These are phyloP conservation scores for Globisporangium ultimum DNA, from an alignment of 352 stramenopile species.

Conservation along the genomic window DNA sequence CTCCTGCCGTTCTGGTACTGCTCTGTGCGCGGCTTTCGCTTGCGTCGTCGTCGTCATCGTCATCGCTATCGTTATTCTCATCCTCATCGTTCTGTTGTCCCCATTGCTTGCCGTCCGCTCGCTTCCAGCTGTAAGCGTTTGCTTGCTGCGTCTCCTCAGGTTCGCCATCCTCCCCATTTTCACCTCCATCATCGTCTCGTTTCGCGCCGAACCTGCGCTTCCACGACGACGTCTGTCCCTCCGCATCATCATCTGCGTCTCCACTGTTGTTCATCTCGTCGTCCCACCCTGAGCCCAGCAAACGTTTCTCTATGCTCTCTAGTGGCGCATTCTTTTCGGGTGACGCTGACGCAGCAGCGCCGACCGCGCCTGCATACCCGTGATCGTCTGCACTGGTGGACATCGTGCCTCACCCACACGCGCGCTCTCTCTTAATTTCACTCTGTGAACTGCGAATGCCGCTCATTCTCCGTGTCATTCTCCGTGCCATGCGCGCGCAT, in stretches of 20 bases:
- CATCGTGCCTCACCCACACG: conserved; percentile 2
- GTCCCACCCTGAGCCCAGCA: conserved; percentile 27
- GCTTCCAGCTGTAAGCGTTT: conserved; percentile 60
- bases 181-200: conserved; percentile 6
- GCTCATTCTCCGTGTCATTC: too few species aligned
- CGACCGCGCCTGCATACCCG: neutral
- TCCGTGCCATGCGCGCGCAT: too few species aligned
- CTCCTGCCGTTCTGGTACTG: neutral
- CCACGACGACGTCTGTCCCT: conserved; percentile 9
- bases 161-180: conserved; percentile 16
- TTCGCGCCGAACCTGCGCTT: conserved; percentile 18
- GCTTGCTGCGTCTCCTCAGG: conserved; percentile 8
- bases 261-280: conserved; percentile 12
- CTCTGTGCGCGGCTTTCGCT: conserved; percentile 6
- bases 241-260: conserved; percentile 16
- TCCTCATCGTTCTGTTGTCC: conserved; percentile 21
- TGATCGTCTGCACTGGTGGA: conserved; percentile 2
- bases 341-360: neutral
- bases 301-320: conserved; percentile 14
- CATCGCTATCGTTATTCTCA: conserved; percentile 25
- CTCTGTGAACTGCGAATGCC: too few species aligned
- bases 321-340: neutral
- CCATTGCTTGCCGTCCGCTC: conserved; percentile 43
- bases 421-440: too few species aligned
- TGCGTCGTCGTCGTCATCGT: conserved; percentile 19